Conservation (phyloP, 2,329 filamentous ascomycete species). For the Metarhizium robertsii region DNA sequence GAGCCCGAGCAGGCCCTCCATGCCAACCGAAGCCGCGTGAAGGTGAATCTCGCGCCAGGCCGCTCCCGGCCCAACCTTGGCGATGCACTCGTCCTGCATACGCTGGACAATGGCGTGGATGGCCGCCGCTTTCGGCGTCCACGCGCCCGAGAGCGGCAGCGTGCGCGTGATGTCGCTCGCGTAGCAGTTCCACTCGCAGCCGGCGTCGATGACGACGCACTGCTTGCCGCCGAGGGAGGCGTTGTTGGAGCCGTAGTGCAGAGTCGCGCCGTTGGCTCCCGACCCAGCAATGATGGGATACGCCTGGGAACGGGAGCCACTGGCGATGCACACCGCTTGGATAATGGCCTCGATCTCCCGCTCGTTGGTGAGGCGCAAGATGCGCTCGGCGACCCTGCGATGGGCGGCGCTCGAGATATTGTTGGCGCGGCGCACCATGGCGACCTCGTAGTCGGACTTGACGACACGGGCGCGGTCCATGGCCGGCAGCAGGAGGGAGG, state of each 20-base stretch:
- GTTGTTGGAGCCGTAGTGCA: slow-evolving; percentile 83
- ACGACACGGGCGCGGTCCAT: slow-evolving; percentile 74
- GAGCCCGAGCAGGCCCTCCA: slow-evolving; percentile 58
- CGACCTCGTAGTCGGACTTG: slow-evolving; percentile 81
- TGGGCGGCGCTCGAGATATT: slow-evolving; percentile 72
- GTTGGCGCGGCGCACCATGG: slow-evolving; percentile 72
- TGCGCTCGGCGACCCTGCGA: slow-evolving; percentile 55
- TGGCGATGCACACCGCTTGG: slow-evolving; percentile 59
- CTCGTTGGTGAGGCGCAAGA: slow-evolving; percentile 62
- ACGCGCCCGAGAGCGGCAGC: slow-evolving; percentile 64
- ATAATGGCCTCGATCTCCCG: slow-evolving; percentile 77
- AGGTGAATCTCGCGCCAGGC: slow-evolving; percentile 65
- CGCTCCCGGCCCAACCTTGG: slow-evolving; percentile 57
- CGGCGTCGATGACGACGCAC: slow-evolving; percentile 77
- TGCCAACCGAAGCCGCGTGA: slow-evolving; percentile 62
- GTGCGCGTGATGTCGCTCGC: slow-evolving; percentile 86
- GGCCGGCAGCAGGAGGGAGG: slow-evolving; percentile 49
- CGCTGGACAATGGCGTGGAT: slow-evolving; percentile 70
- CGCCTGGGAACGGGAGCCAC: slow-evolving; percentile 67
- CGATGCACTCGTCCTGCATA: slow-evolving; percentile 74
- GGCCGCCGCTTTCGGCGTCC: slow-evolving; percentile 56
- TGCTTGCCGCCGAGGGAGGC: slow-evolving; percentile 59
- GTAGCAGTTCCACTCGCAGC: slow-evolving; percentile 77
- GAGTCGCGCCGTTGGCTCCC: slow-evolving; percentile 70
- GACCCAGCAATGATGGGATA: slow-evolving; percentile 86